Evolutionary conservation across 2,329 filamentous ascomycete species (phyloP).

Genomic region (Aplosporella prunicola): DNA sequence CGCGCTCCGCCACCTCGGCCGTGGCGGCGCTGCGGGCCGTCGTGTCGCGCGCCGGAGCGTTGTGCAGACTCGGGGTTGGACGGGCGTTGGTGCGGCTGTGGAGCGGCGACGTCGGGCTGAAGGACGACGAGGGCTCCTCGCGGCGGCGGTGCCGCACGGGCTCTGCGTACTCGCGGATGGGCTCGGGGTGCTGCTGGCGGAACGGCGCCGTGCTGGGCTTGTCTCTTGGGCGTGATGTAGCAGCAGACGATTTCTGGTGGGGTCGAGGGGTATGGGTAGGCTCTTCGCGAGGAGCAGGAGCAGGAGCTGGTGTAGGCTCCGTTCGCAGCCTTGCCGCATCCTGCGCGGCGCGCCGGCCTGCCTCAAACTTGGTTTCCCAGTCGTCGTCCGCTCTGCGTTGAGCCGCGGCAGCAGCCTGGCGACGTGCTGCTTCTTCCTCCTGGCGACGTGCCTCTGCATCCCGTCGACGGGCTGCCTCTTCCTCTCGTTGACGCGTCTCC

Average conservation of each 20-base stretch:
- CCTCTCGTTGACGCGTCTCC: no score
- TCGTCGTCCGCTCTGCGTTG: background rate
- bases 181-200: background rate
- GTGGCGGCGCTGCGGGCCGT: background rate
- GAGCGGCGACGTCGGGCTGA: background rate
- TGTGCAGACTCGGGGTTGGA: background rate
- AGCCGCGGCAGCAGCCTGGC: background rate
- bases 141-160: background rate
- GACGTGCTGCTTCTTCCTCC: no score
- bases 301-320: background rate
- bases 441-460: no score
- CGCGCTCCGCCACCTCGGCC: background rate
- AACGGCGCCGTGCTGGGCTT: background rate
- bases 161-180: background rate
- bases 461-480: no score
- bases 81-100: background rate
- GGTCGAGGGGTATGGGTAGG: background rate
- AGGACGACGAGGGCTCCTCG: background rate
- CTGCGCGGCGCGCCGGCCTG: conserved; percentile 2
- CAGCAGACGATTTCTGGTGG: background rate
- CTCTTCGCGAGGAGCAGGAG: background rate
- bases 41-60: background rate
- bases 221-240: conserved; percentile 1
- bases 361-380: conserved; percentile 2
- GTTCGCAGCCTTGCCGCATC: background rate